A percentile compares a stretch with the other conserved stretches of the same genome.
These are phyloP conservation scores for Sordariomycetes sp. DNA, from an alignment of 2,329 filamentous ascomycete genomes.

Conservation along the genomic window DNA sequence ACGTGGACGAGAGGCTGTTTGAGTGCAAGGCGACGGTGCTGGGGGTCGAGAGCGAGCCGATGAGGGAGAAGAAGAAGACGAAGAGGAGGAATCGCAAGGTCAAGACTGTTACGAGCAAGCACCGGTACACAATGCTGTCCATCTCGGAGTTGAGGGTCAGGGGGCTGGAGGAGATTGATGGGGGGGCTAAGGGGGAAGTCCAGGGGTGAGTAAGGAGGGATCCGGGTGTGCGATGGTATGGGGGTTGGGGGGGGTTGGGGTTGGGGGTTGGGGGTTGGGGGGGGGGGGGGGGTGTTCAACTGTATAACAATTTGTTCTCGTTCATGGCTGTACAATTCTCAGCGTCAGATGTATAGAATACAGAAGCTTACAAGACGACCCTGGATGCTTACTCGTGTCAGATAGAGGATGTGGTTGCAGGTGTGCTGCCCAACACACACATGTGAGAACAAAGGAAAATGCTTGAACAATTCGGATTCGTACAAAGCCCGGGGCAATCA, in stretches of 20 bases:
- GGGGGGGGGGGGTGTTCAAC: neutral
- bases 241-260: too few relatives aligned
- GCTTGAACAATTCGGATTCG: neutral
- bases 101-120: slow-evolving; percentile 77
- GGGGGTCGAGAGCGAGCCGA: slow-evolving; percentile 68
- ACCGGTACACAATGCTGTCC: slow-evolving; percentile 72
- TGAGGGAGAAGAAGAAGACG: slow-evolving; percentile 68
- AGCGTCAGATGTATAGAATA: slow-evolving; percentile 1
- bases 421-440: neutral
- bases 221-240: too few relatives aligned
- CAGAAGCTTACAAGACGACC: neutral
- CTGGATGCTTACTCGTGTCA: neutral
- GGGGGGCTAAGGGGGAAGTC: neutral
- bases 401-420: neutral
- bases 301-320: slow-evolving; percentile 3
- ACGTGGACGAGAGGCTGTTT: slow-evolving; percentile 71
- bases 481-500: neutral
- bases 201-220: neutral
- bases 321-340: slow-evolving; percentile 1
- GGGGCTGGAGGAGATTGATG: slow-evolving; percentile 24
- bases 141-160: slow-evolving; percentile 69
- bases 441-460: neutral
- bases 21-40: slow-evolving; percentile 77
- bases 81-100: slow-evolving; percentile 63
- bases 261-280: too few relatives aligned